These are phyloP conservation scores for Chalciporus pseudorubinellus DNA, from an alignment of 768 basidiomycete species.

Conservation along the genomic window DNA sequence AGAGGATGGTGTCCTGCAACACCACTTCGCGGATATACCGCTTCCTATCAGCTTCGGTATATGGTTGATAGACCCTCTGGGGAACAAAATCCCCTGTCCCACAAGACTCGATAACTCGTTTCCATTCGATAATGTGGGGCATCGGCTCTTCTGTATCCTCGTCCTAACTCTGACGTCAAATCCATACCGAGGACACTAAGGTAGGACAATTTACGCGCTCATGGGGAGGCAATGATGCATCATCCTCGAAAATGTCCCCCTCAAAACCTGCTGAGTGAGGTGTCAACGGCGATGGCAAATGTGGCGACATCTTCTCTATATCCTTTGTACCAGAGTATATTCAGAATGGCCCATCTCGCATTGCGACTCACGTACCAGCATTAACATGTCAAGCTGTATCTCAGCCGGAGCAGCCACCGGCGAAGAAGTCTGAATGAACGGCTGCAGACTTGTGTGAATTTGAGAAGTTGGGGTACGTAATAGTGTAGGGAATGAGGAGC, in stretches of 20 bases:
- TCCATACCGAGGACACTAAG: neutral
- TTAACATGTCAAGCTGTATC: neutral
- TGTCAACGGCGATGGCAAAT: conserved; percentile 13
- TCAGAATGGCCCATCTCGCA: neutral
- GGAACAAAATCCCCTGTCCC: conserved; percentile 55
- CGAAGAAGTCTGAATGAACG: conserved; percentile 6
- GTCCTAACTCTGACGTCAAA: conserved; percentile 20
- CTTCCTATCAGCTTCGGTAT: conserved; percentile 72
- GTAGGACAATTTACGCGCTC: conserved; percentile 14
- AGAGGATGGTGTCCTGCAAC: conserved; percentile 63
- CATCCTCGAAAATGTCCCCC: neutral
- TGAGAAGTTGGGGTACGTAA: conserved; percentile 13
- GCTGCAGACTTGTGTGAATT: neutral
- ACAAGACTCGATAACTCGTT: conserved; percentile 14
- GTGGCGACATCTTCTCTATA: conserved; percentile 4
- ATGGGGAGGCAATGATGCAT: neutral
- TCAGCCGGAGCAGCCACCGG: conserved; percentile 13
- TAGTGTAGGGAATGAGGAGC: conserved; percentile 5
- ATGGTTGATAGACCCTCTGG: conserved; percentile 70
- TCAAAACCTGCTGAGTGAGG: conserved; percentile 1
- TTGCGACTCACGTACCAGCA: conserved; percentile 9
- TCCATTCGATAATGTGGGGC: conserved; percentile 30
- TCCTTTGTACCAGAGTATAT: conserved; percentile 10
- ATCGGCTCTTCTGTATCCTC: conserved; percentile 17
- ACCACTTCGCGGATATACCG: conserved; percentile 73